phyloP scores from a whole-genome alignment of 345 rosid genomes.

The Dipteronia dyeriana region DNA sequence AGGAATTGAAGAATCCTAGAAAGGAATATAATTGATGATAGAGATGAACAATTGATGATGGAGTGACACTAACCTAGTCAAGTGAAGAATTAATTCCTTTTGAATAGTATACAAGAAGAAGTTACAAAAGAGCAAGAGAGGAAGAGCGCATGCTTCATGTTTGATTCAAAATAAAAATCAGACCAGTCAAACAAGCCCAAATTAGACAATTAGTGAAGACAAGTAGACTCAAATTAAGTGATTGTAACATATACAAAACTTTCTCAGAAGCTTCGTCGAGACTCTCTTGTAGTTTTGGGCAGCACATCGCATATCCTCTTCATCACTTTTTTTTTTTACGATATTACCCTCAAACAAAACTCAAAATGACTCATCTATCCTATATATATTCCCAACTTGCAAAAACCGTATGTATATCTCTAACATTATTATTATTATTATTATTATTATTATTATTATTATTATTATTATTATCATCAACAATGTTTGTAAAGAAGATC shows the following conservation, averaged over 20 bases:
- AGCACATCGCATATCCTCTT: neutral
- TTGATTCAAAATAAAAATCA: too few species aligned
- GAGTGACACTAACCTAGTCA: too few species aligned
- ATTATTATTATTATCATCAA: neutral
- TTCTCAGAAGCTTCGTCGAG: neutral
- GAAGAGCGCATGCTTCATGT: too few species aligned
- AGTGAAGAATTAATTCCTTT: too few species aligned
- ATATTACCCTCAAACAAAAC: neutral
- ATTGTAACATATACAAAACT: neutral
- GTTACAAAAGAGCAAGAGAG: too few species aligned
- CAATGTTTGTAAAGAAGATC: neutral
- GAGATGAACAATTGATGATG: too few species aligned
- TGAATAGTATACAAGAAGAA: too few species aligned
- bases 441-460: too few species aligned
- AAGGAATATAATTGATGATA: too few species aligned
- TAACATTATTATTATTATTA: neutral
- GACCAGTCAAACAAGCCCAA: too few species aligned
- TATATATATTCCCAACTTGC: neutral
- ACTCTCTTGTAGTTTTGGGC: neutral
- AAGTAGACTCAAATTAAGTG: neutral
- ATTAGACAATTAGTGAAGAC: neutral
- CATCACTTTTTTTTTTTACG: neutral
- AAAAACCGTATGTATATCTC: too few species aligned
- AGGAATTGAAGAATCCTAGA: too few species aligned
- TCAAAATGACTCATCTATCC: neutral